Conservation (phyloP, 2,329 filamentous ascomycete genomes). For the Ustulina deusta region DNA sequence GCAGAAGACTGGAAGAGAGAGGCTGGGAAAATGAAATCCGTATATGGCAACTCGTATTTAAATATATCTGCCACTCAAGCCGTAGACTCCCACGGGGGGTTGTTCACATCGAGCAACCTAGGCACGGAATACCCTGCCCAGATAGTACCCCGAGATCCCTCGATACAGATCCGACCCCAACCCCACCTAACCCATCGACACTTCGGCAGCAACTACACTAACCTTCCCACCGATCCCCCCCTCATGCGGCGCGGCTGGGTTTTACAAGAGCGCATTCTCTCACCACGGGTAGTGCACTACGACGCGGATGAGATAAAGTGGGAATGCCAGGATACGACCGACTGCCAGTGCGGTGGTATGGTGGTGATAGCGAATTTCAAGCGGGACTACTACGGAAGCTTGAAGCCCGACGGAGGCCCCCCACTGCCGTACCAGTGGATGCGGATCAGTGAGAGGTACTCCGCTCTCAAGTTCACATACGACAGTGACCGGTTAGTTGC, state of each 20-base stretch:
- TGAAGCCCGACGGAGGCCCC: not conserved
- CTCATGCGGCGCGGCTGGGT: conserved; percentile 35
- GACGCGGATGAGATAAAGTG: conserved; percentile 31
- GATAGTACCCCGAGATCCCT: conserved; percentile 10
- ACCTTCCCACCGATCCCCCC: not conserved
- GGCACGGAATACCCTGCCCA: conserved; percentile 8
- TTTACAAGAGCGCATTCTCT: conserved; percentile 32
- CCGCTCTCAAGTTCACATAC: conserved; percentile 20
- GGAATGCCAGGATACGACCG: conserved; percentile 26
- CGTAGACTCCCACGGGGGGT: conserved; percentile 9
- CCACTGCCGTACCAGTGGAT: conserved; percentile 35
- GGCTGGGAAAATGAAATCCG: conserved; percentile 38
- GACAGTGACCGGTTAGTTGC: conserved; percentile 30
- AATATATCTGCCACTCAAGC: conserved; percentile 38
- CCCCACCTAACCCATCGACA: conserved; percentile 16
- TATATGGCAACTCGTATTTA: conserved; percentile 40
- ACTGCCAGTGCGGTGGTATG: conserved; percentile 36
- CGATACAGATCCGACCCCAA: conserved; percentile 26
- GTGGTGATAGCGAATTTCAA: conserved; percentile 27
- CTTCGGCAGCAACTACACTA: conserved; percentile 31
- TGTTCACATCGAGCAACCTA: conserved; percentile 22
- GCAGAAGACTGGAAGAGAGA: conserved; percentile 47
- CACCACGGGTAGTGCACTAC: conserved; percentile 31
- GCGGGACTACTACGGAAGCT: conserved; percentile 2
- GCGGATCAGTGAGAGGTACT: conserved; percentile 35